phyloP scores from a whole-genome alignment of 2,329 filamentous ascomycete species.

The Colletotrichum sidae region DNA sequence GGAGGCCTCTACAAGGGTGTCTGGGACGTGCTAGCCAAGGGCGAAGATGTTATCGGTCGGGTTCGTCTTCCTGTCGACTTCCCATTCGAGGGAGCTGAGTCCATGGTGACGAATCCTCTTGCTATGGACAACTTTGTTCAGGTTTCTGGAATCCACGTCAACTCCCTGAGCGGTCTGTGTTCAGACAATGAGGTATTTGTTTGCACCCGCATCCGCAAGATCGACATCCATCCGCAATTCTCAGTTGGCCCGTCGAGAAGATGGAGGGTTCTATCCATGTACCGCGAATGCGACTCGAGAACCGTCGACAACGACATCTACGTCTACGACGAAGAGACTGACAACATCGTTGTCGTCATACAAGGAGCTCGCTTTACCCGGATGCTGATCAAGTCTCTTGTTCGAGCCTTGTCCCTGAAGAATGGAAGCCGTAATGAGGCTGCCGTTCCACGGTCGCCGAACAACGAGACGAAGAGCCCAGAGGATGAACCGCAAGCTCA shows the following conservation, averaged over 20 bases:
- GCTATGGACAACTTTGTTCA: constrained; percentile 12
- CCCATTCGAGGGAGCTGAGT: background rate
- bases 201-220: background rate
- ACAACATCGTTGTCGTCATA: background rate
- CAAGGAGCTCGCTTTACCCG: background rate
- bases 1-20: background rate
- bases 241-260: background rate
- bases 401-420: background rate
- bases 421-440: background rate
- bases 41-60: background rate
- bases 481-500: background rate
- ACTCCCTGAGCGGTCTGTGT: background rate
- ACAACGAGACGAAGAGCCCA: background rate
- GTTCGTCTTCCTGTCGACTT: background rate
- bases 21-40: background rate
- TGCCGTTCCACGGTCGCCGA: background rate
- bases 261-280: constrained; percentile 9
- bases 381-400: constrained; percentile 7
- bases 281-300: constrained; percentile 6
- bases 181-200: constrained; percentile 7
- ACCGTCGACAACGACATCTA: constrained; percentile 8
- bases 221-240: background rate
- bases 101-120: background rate
- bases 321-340: background rate
- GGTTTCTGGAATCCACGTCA: constrained; percentile 4